These are phyloP conservation scores for Hymenoscyphus albidus DNA, from an alignment of 2,329 filamentous ascomycete genomes.

Conservation along the genomic window DNA sequence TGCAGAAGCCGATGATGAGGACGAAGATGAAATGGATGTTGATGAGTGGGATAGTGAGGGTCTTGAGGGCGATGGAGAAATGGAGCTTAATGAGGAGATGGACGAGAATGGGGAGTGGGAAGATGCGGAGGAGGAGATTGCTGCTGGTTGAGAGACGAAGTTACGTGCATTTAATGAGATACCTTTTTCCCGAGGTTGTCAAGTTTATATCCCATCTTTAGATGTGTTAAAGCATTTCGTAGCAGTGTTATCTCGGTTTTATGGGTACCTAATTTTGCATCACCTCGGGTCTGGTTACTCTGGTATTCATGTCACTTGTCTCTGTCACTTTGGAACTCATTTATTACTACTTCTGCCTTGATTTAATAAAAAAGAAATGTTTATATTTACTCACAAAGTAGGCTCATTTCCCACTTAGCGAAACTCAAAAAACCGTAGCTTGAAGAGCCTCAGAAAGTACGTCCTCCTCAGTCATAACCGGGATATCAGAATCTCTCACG, in stretches of 20 bases:
- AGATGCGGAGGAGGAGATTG: constrained; percentile 35
- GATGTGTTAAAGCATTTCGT: too few relatives aligned
- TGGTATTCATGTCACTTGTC: too few relatives aligned
- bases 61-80: constrained; percentile 34
- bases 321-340: too few relatives aligned
- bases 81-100: constrained; percentile 34
- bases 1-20: constrained; percentile 49
- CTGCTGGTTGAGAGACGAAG: constrained; percentile 26
- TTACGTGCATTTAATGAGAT: constrained; percentile 1
- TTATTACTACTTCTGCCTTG: too few relatives aligned
- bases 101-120: constrained; percentile 35
- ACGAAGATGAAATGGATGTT: constrained; percentile 45
- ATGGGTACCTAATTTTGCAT: too few relatives aligned
- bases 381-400: too few relatives aligned
- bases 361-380: too few relatives aligned
- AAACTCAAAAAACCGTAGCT: background rate
- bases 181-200: background rate
- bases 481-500: background rate
- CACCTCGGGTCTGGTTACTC: too few relatives aligned
- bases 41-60: constrained; percentile 40
- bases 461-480: background rate
- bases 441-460: background rate
- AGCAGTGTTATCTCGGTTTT: too few relatives aligned
- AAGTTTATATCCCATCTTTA: background rate
- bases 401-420: background rate